phyloP scores from a whole-genome alignment of 768 basidiomycete species.

The Hydnum rufescens region DNA sequence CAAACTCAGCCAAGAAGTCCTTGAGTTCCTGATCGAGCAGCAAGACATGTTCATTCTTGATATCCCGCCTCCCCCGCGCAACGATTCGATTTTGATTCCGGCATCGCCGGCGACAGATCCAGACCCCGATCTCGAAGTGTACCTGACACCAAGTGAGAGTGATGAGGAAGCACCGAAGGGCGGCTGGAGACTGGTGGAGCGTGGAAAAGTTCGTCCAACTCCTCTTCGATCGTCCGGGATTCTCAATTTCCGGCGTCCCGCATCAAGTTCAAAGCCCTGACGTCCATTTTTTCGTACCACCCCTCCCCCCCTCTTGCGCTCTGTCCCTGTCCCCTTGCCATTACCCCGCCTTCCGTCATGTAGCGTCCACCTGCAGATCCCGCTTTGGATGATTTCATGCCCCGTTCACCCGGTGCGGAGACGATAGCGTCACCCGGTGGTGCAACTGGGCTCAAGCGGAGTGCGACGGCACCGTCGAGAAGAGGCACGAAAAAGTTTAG shows the following conservation, averaged over 20 bases:
- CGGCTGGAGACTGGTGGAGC: conserved; percentile 10
- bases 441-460: not conserved
- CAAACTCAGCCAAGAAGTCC: conserved; percentile 66
- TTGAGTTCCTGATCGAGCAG: conserved; percentile 91
- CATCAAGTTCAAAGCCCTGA: not conserved
- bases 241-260: not conserved
- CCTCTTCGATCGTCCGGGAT: not conserved
- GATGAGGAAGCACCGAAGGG: conserved; percentile 8
- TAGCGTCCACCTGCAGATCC: not conserved
- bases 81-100: conserved; percentile 8
- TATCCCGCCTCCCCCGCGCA: conserved; percentile 44
- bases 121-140: conserved; percentile 2
- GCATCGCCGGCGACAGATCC: conserved; percentile 1
- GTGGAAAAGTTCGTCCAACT: not conserved
- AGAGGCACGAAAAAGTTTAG: not conserved
- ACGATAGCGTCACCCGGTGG: not conserved
- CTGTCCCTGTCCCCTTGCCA: not conserved
- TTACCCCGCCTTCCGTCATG: not conserved
- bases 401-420: not conserved
- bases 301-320: not conserved
- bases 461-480: not conserved
- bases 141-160: conserved; percentile 6
- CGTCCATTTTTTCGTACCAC: not conserved
- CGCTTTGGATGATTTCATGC: not conserved
- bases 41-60: conserved; percentile 92